Conservation (phyloP, 805 yeast genomes). For the Saturnispora hagleri region DNA sequence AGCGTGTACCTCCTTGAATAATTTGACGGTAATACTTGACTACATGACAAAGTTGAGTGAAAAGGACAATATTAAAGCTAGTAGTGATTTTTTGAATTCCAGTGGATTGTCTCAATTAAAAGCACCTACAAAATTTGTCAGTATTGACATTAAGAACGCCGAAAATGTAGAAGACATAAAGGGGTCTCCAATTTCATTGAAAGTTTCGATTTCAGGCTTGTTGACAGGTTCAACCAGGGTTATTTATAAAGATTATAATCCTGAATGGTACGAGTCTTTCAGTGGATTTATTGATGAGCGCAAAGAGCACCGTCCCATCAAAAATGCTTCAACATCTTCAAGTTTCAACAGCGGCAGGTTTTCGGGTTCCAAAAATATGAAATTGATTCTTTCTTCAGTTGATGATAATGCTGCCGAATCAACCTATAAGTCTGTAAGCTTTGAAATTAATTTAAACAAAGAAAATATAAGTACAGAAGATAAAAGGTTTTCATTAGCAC, state of each 20-base stretch:
- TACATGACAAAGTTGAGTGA: constrained; percentile 6
- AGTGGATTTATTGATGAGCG: constrained; percentile 32
- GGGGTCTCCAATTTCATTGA: constrained; percentile 24
- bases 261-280: constrained; percentile 84
- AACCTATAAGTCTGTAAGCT: constrained; percentile 9
- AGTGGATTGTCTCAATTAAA: not conserved
- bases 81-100: constrained; percentile 1
- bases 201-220: constrained; percentile 18
- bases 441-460: constrained; percentile 7
- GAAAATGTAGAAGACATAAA: constrained; percentile 25
- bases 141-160: constrained; percentile 20
- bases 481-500: constrained; percentile 19
- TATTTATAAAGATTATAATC: constrained; percentile 50
- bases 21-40: constrained; percentile 18
- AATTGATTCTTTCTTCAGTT: constrained; percentile 13
- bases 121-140: constrained; percentile 15
- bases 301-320: not conserved
- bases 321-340: not conserved
- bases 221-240: constrained; percentile 47
- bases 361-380: not conserved
- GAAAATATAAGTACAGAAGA: constrained; percentile 7
- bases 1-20: constrained; percentile 25
- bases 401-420: constrained; percentile 13
- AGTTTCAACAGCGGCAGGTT: not conserved
- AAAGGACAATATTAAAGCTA: constrained; percentile 10